Base-by-base conservation (phyloP, 2,329 filamentous ascomycete species). In the Fonsecaea pugnacius region DNA sequence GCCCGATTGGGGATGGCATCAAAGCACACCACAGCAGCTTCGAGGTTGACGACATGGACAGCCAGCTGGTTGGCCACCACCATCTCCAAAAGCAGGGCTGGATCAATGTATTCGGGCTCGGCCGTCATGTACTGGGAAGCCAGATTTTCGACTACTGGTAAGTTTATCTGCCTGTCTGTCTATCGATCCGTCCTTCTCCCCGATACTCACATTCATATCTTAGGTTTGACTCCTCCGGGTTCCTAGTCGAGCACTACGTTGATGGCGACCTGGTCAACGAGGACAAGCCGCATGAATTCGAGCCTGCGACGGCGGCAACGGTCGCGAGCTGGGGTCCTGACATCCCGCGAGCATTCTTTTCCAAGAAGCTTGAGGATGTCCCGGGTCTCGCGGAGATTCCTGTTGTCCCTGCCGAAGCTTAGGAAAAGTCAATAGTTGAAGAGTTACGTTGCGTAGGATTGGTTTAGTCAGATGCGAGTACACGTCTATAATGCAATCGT, bases 131-230 rank as follows among this genome's bases (percentile, higher is more conserved):
- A 24, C 79, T 90, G 71, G 89, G 88, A 2, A 86, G 83, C 67
- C 88, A 91, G 76, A 85, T 91, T 55, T 91, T 91, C 70, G 88
- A 90, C 71, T 90, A 90, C 73, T 90, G 87, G 87, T 87, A 30
- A 33, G 66, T 50, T 3, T 36, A 8, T 10, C 27, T 30, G 6
- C 27, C 27, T 30, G 33, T 36, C 9, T 58, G n/a, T n/a, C 4
- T 33, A 36, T 12, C n/a, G 43, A 54, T 4, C 40, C 54, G 9
- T 24, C 4, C 1, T n/a, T 3, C 4, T 54, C 9, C 1, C 4
- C 14, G 12, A 35, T 12, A n/a, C 30, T 16, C 24, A 24, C n/a
- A 21, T 1, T 12, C 32, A n/a, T 0, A 5, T n/a, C 9, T 10
- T 55, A 67, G 87, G 87, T 87, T 85, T 71, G 87, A 90, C 75